Evolutionary conservation across 2,329 filamentous ascomycete genomes (phyloP), one percentile per base, ranked within the genome.

Genomic region (Westerdykella aurantiaca): DNA sequence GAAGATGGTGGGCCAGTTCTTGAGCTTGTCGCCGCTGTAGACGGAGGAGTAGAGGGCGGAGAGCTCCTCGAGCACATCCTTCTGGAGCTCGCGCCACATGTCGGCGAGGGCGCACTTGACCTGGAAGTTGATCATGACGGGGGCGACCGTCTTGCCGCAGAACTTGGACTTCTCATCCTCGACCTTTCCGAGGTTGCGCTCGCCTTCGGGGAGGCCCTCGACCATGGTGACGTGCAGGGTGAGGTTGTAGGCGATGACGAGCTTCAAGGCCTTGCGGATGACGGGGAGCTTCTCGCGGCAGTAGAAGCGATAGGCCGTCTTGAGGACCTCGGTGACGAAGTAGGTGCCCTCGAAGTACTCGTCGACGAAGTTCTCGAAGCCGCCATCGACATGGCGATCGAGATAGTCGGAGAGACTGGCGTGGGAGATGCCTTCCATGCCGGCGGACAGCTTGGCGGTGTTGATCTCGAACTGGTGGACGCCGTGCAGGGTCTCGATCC

Each of bases 51-150:
- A 97, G 12, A 97, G 78, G 6, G 81, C 74, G 1, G 91, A 96
- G 1, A 97, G 79, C 73, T 97, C 91, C 72, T 95, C 90, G 2
- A 97, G 78, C 31, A 96, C 89, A 58, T 96, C 91, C 74, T 94
- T 95, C 69, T 96, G 90, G 45, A 97, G 77, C 69, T 95, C 90
- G 53, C 91, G 89, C 91, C 91, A 97, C 88, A 96, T 94, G 61
- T 94, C 89, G 53, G 90, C 91, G 72, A 97, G 83, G 43, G 90
- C 90, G 61, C 87, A 93, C 79, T 97, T 97, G 76, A 97, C 89
- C 74, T 96, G 88, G 80, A 96, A 96, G 76, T 96, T 97, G 80
- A 97, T 94, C 90, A 97, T 95, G 64, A 96, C 90, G 11, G 91
- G 91, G 13, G 91, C 91, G 50, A 95, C 83, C 31, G 85, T 90